Conservation (phyloP, 2,329 filamentous ascomycete species). For the Oidium heveae region DNA sequence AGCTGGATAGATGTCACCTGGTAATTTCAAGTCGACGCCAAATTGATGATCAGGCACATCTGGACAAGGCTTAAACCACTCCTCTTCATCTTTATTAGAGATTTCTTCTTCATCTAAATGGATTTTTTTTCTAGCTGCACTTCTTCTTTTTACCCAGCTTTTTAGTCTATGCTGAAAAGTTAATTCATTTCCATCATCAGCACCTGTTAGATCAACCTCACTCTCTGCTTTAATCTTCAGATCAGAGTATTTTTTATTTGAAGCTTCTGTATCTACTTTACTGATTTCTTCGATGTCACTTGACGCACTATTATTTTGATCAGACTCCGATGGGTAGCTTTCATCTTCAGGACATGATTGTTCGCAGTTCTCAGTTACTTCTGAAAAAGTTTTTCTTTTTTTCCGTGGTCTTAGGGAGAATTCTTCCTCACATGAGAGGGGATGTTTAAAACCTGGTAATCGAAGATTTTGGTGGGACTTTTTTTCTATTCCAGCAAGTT, state of each 20-base stretch:
- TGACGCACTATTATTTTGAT: conserved; percentile 12
- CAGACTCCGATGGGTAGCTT: conserved; percentile 8
- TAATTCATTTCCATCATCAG: conserved; percentile 76
- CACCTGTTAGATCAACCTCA: conserved; percentile 14
- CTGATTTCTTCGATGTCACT: conserved; percentile 14
- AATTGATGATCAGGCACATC: conserved; percentile 52
- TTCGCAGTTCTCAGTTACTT: conserved; percentile 5
- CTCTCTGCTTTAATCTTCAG: conserved; percentile 11
- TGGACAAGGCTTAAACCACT: conserved; percentile 76
- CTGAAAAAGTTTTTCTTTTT: conserved; percentile 20
- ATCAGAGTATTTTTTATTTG: conserved; percentile 14
- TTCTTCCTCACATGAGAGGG: conserved; percentile 21
- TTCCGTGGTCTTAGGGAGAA: conserved; percentile 34
- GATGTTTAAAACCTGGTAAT: conserved; percentile 44
- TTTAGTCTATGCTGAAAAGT: conserved; percentile 53
- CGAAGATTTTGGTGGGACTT: conserved; percentile 48
- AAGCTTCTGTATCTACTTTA: conserved; percentile 15
- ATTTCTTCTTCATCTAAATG: conserved; percentile 19
- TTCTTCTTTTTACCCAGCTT: conserved; percentile 45
- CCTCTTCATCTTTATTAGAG: conserved; percentile 21
- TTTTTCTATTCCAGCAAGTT: conserved; percentile 19
- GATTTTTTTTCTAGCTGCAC: conserved; percentile 25
- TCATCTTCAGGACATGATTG: conserved; percentile 13
- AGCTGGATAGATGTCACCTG: conserved; percentile 78
- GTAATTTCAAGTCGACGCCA: conserved; percentile 48